Evolutionary conservation across 352 stramenopile species (phyloP).

Genomic region (Globisporangium canariense): DNA sequence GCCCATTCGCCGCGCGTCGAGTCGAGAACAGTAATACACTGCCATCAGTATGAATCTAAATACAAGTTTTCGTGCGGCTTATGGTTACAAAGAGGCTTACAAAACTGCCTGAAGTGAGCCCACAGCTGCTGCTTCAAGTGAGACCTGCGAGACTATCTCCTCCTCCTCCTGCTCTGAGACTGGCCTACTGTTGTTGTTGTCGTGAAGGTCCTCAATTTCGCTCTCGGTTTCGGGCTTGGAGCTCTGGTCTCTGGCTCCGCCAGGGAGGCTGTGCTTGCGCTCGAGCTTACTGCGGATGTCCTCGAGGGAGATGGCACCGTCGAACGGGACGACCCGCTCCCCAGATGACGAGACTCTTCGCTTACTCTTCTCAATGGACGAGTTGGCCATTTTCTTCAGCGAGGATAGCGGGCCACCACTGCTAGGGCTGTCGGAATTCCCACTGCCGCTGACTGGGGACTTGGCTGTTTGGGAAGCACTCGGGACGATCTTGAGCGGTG

Average conservation of each 20-base stretch:
- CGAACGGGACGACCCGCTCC: conserved; percentile 41
- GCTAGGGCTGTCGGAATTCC: not conserved
- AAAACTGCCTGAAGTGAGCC: conserved; percentile 7
- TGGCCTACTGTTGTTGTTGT: conserved; percentile 50
- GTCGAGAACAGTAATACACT: not conserved
- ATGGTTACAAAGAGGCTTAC: conserved; percentile 6
- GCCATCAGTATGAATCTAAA: not conserved
- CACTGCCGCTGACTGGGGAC: not conserved
- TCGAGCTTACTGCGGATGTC: conserved; percentile 58
- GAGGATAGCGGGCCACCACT: conserved; percentile 11
- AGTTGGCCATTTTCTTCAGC: conserved; percentile 26
- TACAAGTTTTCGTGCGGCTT: not conserved
- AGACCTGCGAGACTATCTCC: too few species aligned
- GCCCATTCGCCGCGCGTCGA: not conserved
- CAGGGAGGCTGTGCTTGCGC: conserved; percentile 34
- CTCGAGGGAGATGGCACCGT: conserved; percentile 39
- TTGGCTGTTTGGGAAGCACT: not conserved
- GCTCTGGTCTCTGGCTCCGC: conserved; percentile 8
- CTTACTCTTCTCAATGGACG: conserved; percentile 33
- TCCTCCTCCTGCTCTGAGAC: conserved; percentile 27
- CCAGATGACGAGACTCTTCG: conserved; percentile 12
- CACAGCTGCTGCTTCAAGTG: not conserved
- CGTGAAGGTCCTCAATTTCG: conserved; percentile 25
- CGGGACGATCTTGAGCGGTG: conserved; percentile 9
- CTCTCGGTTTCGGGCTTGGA: conserved; percentile 13